A percentile compares a stretch with the other conserved stretches of the same genome.
Conservation (phyloP, 257 asterid genomes). For the Agastache rugosa region DNA sequence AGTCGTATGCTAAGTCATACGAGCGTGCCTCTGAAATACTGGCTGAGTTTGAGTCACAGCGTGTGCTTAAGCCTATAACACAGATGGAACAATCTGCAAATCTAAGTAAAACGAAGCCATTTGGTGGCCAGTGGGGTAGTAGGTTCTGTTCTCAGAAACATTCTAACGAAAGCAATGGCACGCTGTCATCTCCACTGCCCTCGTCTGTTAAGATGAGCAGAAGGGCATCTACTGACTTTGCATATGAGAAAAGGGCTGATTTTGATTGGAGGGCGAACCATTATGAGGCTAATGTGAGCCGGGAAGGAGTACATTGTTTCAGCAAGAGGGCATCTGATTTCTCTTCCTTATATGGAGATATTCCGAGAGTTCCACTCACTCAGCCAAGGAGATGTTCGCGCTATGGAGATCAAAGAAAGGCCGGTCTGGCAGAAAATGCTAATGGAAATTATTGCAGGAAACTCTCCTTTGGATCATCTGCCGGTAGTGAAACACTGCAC, state of each 20-base stretch:
- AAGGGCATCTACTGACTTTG: conserved; percentile 35
- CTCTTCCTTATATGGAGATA: conserved; percentile 22
- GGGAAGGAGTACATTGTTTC: conserved; percentile 12
- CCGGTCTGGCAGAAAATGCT: conserved; percentile 18
- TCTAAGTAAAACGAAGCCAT: conserved; percentile 9
- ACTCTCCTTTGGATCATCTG: conserved; percentile 41
- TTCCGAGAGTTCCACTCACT: conserved; percentile 52
- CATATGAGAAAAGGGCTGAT: conserved; percentile 43
- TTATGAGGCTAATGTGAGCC: conserved; percentile 18
- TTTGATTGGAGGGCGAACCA: conserved; percentile 42
- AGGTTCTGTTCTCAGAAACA: conserved; percentile 13
- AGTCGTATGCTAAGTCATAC: conserved; percentile 67
- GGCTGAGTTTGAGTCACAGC: conserved; percentile 47
- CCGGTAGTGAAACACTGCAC: conserved; percentile 22
- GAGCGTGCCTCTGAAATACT: conserved; percentile 55
- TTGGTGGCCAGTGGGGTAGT: conserved; percentile 13
- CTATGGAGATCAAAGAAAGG: conserved; percentile 38
- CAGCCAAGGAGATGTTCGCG: conserved; percentile 51
- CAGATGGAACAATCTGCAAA: not conserved
- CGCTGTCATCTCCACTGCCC: conserved; percentile 30
- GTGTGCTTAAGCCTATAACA: conserved; percentile 29
- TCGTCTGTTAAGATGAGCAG: conserved; percentile 19
- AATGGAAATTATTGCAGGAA: conserved; percentile 38
- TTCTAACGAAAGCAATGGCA: conserved; percentile 1
- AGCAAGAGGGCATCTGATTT: conserved; percentile 1